Evolutionary conservation across 495 filamentous ascomycete genomes (phyloP).

Genomic region (Xylaria scruposa): DNA sequence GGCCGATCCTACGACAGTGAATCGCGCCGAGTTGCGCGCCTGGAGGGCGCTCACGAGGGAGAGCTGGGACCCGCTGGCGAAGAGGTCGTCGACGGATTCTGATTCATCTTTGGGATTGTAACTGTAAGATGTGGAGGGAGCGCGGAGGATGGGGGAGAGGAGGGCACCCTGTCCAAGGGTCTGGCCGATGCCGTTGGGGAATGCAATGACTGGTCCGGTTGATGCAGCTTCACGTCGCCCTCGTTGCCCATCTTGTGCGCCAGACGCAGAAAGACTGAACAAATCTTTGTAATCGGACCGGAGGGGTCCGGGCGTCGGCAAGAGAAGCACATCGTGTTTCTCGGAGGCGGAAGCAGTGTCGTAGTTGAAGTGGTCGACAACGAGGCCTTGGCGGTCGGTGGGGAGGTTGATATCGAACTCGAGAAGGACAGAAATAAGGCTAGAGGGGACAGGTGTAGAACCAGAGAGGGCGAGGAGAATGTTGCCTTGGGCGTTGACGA

Average conservation of each 20-base stretch:
- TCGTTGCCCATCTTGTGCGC: conserved; percentile 29
- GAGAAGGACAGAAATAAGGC: conserved; percentile 81
- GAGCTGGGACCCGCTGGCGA: conserved; percentile 82
- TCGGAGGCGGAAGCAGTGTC: conserved; percentile 77
- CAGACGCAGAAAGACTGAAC: conserved; percentile 68
- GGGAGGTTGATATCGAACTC: conserved; percentile 93
- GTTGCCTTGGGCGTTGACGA: conserved; percentile 90
- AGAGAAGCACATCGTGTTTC: conserved; percentile 85
- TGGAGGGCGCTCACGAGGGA: conserved; percentile 83
- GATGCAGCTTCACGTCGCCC: neutral
- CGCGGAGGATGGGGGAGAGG: conserved; percentile 79
- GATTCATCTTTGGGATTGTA: conserved; percentile 93
- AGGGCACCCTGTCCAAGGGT: conserved; percentile 78
- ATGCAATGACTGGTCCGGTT: conserved; percentile 63
- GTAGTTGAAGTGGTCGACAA: conserved; percentile 96
- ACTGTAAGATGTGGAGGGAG: conserved; percentile 82
- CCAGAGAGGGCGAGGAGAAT: conserved; percentile 87
- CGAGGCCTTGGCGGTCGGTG: conserved; percentile 77
- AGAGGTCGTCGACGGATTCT: conserved; percentile 73
- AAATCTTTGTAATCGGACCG: conserved; percentile 77
- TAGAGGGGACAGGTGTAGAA: conserved; percentile 72
- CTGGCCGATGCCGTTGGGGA: conserved; percentile 81
- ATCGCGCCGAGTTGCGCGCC: conserved; percentile 89
- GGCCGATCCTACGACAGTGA: conserved; percentile 83
- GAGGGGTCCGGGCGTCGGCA: conserved; percentile 66